Base-by-base conservation (phyloP, 306 rosid species). In the Cucumis sativus region DNA sequence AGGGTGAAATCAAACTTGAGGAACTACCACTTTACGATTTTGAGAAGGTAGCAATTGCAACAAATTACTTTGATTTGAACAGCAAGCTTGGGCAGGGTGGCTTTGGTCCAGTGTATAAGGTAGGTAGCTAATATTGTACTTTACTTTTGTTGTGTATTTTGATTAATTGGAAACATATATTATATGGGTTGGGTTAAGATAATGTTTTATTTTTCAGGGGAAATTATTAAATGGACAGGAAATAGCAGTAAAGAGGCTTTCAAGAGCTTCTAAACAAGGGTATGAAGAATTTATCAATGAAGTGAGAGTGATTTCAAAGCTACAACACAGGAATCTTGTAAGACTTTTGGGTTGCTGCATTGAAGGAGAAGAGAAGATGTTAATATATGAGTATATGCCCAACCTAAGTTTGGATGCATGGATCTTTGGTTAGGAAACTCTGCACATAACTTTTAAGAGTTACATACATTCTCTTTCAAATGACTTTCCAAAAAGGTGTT, bases 281-380 rank as follows among this genome's bases (percentile, higher is more conserved):
- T 0, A 65, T 1, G 84, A 84, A 80, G 90, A 87, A 77, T 81
- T 87, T 54, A 87, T 79, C 78, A 87, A 84, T 33, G 88, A 87
- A 75, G 84, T 87, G 4, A 74, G 64, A 1, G 84, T 87, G 62
- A 81, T 84, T 77, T 83, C 88, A 39, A 82, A 84, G 47, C 88
- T 87, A 37, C 90, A 87, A 49, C 90, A 87, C 57, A 80, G 85
- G 17, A 87, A 87, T 84, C 86, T 87, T 60, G 88, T 87, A 21
- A 77, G 84, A 21, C 77, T 87, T 45, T 77, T 80, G 35, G 90
- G 90, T 10, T 87, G 87, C n/a, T 84, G 90, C 40, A 35, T 82
- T 51, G 86, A 87, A 78, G 39, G 79, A 51, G 82, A 77, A 0
- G 90, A 87, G 47, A 84, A 76, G 33, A 87, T 87, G 77, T 43